Evolutionary conservation across 768 basidiomycete genomes (phyloP), one percentile per base, ranked within the genome.

Genomic region (Podaxis pistillaris): DNA sequence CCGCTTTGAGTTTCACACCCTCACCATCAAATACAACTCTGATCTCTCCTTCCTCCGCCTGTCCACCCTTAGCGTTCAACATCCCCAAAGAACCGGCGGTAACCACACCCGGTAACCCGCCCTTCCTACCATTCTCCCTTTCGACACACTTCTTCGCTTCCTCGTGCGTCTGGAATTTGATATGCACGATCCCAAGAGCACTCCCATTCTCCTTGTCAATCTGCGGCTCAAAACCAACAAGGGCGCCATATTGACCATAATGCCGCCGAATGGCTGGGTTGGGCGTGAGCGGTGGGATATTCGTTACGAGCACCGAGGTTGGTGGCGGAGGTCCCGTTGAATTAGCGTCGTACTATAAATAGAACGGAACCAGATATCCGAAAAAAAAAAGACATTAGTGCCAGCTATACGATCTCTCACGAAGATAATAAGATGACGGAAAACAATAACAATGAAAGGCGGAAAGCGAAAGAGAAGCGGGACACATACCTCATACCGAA

Each of bases 21-120:
- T 94, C 89, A 0, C 86, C 86, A 72, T 98, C 96, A 56, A 94
- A 79, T 12, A 91, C 89, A 5, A 91, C 91, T 33, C 81, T 80
- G 68, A 96, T 82, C 68, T 86, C 85, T 63, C 88, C 85, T 1
- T 74, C 80, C 19, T 82, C 46, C 4, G 28, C 54, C 7, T 54
- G 15, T 19, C 59, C 85, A 0, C 72, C 73, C 19, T 50, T 50
- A 8, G 59, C 58, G 38, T 62, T 68, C 41, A 60, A 68, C 33
- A 68, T 56, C 11, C 70, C 70, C 17, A 62, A n/a, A 13, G 44
- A 46, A 4, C 44, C 44, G 19, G 17, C 44, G 5, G 44, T 33
- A 28, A 46, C 33, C 51, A 78, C 72, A 1, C 81, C 78, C 13
- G 76, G 69, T 33, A 79, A 71, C 4, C 79, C 75, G 0, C 85